These are phyloP conservation scores for Thymus quinquecostatus DNA, from an alignment of 257 asterid species.

Conservation along the genomic window DNA sequence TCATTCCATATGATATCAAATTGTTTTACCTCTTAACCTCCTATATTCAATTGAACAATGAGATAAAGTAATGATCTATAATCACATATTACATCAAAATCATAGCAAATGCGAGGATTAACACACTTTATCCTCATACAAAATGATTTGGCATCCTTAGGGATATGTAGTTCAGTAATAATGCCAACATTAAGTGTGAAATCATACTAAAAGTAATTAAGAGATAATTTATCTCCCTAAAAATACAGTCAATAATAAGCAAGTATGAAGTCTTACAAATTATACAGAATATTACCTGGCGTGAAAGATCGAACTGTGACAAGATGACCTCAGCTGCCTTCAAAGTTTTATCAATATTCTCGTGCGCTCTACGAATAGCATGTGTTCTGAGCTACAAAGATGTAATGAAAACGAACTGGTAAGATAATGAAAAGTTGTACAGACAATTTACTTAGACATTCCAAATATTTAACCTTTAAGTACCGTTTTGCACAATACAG, in stretches of 20 bases:
- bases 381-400: constrained; percentile 83
- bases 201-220: not conserved
- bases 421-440: not conserved
- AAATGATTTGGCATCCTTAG: too few species aligned
- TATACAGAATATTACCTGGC: constrained; percentile 60
- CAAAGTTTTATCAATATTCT: constrained; percentile 89
- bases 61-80: not conserved
- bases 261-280: constrained; percentile 8
- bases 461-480: not conserved
- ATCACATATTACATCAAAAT: not conserved
- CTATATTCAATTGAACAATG: not conserved
- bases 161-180: not conserved
- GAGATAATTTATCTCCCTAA: constrained; percentile 8
- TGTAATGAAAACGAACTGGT: constrained; percentile 14
- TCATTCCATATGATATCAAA: constrained; percentile 12
- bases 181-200: not conserved
- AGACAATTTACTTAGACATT: not conserved
- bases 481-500: not conserved
- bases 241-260: not conserved
- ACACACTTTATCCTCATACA: not conserved
- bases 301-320: constrained; percentile 87
- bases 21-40: not conserved
- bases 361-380: constrained; percentile 94
- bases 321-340: constrained; percentile 95
- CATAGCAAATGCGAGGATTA: not conserved